These are phyloP conservation scores for Vitis hybrid DNA, from an alignment of 177 flowering plant species.

Conservation along the genomic window DNA sequence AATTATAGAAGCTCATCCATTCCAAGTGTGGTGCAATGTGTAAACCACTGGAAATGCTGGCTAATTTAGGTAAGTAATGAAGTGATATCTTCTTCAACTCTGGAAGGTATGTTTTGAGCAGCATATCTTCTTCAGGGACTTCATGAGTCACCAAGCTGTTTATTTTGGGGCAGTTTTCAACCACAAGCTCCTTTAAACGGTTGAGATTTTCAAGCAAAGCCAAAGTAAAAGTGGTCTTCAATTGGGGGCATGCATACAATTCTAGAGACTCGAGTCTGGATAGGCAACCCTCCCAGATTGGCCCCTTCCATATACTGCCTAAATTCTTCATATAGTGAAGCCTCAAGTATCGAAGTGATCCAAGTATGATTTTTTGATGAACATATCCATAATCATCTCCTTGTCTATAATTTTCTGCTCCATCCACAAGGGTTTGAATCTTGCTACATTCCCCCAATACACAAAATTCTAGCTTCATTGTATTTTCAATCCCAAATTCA, in stretches of 20 bases:
- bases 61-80: slow-evolving; percentile 3
- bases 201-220: background rate
- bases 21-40: background rate
- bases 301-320: background rate
- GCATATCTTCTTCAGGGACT: no score
- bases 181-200: slow-evolving; percentile 2
- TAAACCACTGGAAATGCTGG: slow-evolving; percentile 4
- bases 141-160: background rate
- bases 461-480: no score
- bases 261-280: background rate
- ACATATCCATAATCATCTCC: no score
- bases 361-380: background rate
- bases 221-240: background rate
- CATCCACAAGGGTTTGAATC: no score
- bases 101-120: background rate
- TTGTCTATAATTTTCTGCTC: background rate
- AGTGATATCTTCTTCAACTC: slow-evolving; percentile 9
- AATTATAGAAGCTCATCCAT: background rate
- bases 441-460: no score
- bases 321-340: slow-evolving; percentile 9
- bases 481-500: no score
- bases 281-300: background rate
- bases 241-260: slow-evolving; percentile 4
- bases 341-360: background rate
- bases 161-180: slow-evolving; percentile 6